phyloP scores from a whole-genome alignment of 2,329 filamentous ascomycete genomes.

The Penicillium sp. region DNA sequence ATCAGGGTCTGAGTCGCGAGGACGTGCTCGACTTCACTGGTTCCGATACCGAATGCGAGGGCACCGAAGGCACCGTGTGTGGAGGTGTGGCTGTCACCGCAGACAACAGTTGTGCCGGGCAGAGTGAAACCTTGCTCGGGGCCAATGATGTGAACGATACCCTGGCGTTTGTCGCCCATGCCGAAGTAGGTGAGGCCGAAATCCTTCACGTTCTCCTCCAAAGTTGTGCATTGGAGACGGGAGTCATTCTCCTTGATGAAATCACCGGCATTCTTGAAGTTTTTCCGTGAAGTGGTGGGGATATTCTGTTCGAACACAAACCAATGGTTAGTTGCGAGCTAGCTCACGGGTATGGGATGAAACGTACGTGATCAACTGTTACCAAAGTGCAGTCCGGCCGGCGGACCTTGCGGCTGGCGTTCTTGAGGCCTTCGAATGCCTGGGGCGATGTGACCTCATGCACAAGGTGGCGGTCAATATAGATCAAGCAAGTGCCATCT shows the following conservation, averaged over 20 bases:
- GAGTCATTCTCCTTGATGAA: conserved; percentile 97
- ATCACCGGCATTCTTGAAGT: conserved; percentile 85
- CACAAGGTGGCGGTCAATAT: conserved; percentile 94
- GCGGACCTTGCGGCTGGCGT: conserved; percentile 81
- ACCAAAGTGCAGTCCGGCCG: conserved; percentile 94
- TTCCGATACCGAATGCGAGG: conserved; percentile 94
- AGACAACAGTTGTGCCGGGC: conserved; percentile 93
- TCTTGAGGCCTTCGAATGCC: conserved; percentile 93
- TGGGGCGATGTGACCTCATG: conserved; percentile 99
- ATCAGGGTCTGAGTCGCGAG: conserved; percentile 94
- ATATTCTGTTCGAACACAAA: conserved; percentile 64
- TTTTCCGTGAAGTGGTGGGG: conserved; percentile 84
- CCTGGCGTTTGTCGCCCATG: conserved; percentile 91
- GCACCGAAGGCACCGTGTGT: conserved; percentile 96
- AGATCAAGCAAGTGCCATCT: conserved; percentile 86
- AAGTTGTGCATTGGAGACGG: conserved; percentile 85
- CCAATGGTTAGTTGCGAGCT: conserved; percentile 1
- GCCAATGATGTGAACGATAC: conserved; percentile 97
- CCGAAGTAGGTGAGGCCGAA: conserved; percentile 98
- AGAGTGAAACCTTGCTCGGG: conserved; percentile 98
- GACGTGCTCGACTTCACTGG: conserved; percentile 97
- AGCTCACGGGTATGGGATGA: conserved; percentile 18
- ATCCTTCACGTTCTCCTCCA: conserved; percentile 95
- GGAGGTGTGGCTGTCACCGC: conserved; percentile 95
- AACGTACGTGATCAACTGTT: conserved; percentile 88